Percentiles rank a stretch among this genome's conserved stretches.
phyloP scores from a whole-genome alignment of 352 stramenopile genomes.

The Globisporangium recalcitrans region DNA sequence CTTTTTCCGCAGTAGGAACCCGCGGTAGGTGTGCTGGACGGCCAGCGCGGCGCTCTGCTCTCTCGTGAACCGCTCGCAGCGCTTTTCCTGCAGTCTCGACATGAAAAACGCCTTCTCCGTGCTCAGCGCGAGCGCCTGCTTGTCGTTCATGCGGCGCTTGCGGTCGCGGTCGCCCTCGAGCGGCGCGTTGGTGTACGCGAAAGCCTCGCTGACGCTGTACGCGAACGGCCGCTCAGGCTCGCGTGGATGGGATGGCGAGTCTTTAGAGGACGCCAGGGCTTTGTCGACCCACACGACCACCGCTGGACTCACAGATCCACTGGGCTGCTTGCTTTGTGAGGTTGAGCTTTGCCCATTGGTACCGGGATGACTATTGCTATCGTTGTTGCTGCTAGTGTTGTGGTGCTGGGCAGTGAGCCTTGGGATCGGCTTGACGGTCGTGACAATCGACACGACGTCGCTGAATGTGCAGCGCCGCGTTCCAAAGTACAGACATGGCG shows the following conservation, averaged over 20 bases:
- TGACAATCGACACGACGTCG: slow-evolving; percentile 66
- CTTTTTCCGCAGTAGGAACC: slow-evolving; percentile 38
- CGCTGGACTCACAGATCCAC: background rate
- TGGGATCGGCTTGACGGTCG: slow-evolving; percentile 34
- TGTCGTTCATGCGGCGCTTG: slow-evolving; percentile 15
- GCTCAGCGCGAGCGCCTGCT: slow-evolving; percentile 28
- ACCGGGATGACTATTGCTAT: background rate
- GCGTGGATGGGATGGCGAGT: background rate
- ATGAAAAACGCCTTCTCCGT: slow-evolving; percentile 48
- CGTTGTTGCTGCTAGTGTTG: background rate
- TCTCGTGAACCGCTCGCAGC: slow-evolving; percentile 24
- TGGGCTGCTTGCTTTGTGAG: background rate
- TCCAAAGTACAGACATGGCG: slow-evolving; percentile 66
- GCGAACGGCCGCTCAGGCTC: slow-evolving; percentile 19
- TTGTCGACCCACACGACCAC: slow-evolving; percentile 6
- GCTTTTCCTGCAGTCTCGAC: slow-evolving; percentile 25
- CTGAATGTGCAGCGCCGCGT: slow-evolving; percentile 69
- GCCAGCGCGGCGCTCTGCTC: slow-evolving; percentile 43
- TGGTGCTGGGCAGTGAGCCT: slow-evolving; percentile 16
- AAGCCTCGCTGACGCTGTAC: background rate
- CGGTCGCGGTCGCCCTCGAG: slow-evolving; percentile 23
- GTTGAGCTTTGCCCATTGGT: background rate
- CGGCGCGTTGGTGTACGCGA: slow-evolving; percentile 18
- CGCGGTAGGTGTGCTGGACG: slow-evolving; percentile 52
- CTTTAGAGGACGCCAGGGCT: slow-evolving; percentile 4